Percentiles rank a stretch among this genome's conserved stretches.
phyloP scores from a whole-genome alignment of 306 rosid species.

The Hylodesmum podocarpum region DNA sequence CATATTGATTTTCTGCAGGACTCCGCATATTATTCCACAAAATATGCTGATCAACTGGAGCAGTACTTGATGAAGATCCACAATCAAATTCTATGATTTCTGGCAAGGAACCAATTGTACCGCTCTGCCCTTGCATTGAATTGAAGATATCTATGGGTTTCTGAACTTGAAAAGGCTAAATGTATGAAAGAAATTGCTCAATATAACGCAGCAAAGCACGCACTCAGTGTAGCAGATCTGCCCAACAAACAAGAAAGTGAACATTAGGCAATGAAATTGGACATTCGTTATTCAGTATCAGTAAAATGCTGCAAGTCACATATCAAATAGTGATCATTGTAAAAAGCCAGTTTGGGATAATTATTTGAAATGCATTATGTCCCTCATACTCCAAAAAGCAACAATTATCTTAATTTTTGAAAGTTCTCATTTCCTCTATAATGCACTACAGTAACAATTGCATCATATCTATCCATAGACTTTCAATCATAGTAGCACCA shows the following conservation, averaged over 20 bases:
- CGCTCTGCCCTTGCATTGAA: slow-evolving; percentile 98
- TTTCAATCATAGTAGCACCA: not conserved
- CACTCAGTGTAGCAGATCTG: slow-evolving; percentile 42
- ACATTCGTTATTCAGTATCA: not conserved
- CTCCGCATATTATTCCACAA: slow-evolving; percentile 66
- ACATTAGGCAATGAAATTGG: slow-evolving; percentile 20
- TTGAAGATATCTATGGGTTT: slow-evolving; percentile 44
- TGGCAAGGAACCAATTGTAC: slow-evolving; percentile 74
- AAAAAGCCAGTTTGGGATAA: not conserved
- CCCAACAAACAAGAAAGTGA: slow-evolving; percentile 32
- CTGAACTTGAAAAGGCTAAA: slow-evolving; percentile 25
- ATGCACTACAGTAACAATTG: not conserved
- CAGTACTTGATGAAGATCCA: slow-evolving; percentile 63
- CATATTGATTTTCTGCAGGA: slow-evolving; percentile 61
- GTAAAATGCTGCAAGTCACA: slow-evolving; percentile 9
- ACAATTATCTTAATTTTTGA: not conserved
- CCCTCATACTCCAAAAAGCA: not conserved
- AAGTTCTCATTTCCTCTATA: not conserved
- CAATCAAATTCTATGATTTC: slow-evolving; percentile 84
- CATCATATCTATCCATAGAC: not conserved
- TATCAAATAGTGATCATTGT: not conserved
- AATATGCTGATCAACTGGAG: slow-evolving; percentile 62
- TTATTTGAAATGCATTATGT: slow-evolving; percentile 8
- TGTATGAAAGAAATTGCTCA: slow-evolving; percentile 31
- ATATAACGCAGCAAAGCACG: slow-evolving; percentile 23